These are phyloP conservation scores for Trichocomaceae sp. DNA, from an alignment of 2,329 filamentous ascomycete species.

Conservation along the genomic window DNA sequence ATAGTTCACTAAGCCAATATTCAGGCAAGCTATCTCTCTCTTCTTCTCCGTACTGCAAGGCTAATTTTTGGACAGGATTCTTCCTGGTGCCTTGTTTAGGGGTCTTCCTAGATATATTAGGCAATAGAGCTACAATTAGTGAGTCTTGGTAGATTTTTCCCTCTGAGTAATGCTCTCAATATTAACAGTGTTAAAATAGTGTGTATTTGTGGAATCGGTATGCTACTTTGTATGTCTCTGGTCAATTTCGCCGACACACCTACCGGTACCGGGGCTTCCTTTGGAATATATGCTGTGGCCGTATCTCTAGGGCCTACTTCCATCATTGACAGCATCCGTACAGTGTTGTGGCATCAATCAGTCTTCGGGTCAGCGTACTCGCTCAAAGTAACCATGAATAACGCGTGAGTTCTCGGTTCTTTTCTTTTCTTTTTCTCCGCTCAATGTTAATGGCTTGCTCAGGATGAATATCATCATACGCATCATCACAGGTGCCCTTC, in stretches of 20 bases:
- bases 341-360: constrained; percentile 53
- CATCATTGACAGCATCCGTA: constrained; percentile 57
- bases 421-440: no score
- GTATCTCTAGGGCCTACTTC: constrained; percentile 50
- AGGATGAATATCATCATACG: constrained; percentile 56
- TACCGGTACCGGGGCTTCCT: constrained; percentile 51
- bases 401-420: constrained; percentile 33
- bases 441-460: not conserved
- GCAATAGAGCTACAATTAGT: constrained; percentile 46
- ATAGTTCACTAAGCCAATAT: constrained; percentile 41
- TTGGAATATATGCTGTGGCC: constrained; percentile 55
- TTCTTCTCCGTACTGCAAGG: no score
- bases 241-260: constrained; percentile 47
- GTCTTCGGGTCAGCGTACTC: constrained; percentile 57
- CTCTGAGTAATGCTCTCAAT: not conserved
- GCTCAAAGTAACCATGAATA: constrained; percentile 57
- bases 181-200: constrained; percentile 17
- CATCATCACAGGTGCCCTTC: constrained; percentile 52
- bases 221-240: constrained; percentile 49
- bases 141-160: constrained; percentile 16
- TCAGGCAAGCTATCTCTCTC: no score
- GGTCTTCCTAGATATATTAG: constrained; percentile 51
- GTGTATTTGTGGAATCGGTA: constrained; percentile 43
- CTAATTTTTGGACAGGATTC: constrained; percentile 32
- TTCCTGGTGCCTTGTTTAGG: constrained; percentile 54